A percentile compares a stretch with the other conserved stretches of the same genome.
These are phyloP conservation scores for Amanita pallidorosea DNA, from an alignment of 768 basidiomycete species.

Conservation along the genomic window DNA sequence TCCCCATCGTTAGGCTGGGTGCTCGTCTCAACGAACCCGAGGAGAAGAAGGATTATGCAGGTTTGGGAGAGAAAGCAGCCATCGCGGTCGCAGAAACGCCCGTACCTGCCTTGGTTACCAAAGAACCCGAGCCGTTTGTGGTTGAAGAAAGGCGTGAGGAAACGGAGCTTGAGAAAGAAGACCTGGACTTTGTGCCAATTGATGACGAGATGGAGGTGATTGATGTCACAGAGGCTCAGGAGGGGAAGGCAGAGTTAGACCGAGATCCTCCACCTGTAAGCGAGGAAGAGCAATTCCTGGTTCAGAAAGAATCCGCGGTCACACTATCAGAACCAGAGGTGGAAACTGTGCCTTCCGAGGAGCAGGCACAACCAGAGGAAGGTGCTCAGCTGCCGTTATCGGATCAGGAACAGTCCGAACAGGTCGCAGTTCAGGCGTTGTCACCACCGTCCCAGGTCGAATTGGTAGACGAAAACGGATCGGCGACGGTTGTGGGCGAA, in stretches of 20 bases:
- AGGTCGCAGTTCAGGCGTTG: too few relatives aligned
- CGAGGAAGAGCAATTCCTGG: neutral
- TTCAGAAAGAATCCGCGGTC: neutral
- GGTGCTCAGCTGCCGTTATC: neutral
- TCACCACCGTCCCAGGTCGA: neutral
- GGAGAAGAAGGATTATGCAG: neutral
- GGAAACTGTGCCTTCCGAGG: neutral
- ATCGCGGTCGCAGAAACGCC: neutral
- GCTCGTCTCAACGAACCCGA: slow-evolving; percentile 28
- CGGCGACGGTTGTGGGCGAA: neutral
- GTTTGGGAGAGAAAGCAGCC: neutral
- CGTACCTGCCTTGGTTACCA: neutral
- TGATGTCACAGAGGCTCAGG: slow-evolving; percentile 1
- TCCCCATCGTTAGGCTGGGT: slow-evolving; percentile 4
- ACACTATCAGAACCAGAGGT: neutral
- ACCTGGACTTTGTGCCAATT: slow-evolving; percentile 4
- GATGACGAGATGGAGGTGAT: slow-evolving; percentile 1
- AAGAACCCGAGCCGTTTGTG: neutral
- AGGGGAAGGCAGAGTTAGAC: neutral
- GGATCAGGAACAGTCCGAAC: neutral
- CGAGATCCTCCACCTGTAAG: neutral
- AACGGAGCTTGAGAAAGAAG: slow-evolving; percentile 16
- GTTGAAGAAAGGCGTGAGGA: neutral
- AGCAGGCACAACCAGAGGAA: neutral
- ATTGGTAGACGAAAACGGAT: neutral